These are phyloP conservation scores for Hyphopichia pseudoburtonii DNA, from an alignment of 1,139 yeast genomes.

Conservation along the genomic window DNA sequence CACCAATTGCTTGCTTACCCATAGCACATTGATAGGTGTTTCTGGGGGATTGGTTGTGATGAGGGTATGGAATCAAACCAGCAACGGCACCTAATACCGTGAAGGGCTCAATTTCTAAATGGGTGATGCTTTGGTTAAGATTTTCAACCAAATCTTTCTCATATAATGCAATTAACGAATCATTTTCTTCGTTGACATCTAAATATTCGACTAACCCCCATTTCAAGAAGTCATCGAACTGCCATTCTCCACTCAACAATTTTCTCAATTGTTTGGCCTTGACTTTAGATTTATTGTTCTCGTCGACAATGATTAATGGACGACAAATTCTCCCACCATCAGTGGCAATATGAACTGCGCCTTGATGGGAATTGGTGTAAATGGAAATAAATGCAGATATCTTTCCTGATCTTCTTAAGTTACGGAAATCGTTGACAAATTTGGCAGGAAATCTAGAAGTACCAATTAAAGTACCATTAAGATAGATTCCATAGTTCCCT, in stretches of 20 bases:
- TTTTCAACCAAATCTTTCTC: slow-evolving; percentile 50
- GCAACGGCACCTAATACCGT: slow-evolving; percentile 98
- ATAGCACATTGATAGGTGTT: slow-evolving; percentile 98
- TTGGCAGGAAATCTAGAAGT: slow-evolving; percentile 81
- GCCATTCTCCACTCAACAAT: slow-evolving; percentile 69
- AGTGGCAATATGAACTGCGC: slow-evolving; percentile 94
- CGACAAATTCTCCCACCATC: slow-evolving; percentile 99
- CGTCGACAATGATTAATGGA: slow-evolving; percentile 81
- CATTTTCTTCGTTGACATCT: slow-evolving; percentile 98
- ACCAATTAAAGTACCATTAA: slow-evolving; percentile 94
- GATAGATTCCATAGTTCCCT: slow-evolving; percentile 79
- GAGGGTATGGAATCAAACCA: slow-evolving; percentile 98
- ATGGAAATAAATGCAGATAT: slow-evolving; percentile 90
- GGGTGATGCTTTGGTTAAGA: slow-evolving; percentile 58
- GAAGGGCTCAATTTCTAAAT: slow-evolving; percentile 94
- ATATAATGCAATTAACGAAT: slow-evolving; percentile 87
- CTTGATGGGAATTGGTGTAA: slow-evolving; percentile 84
- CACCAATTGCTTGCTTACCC: slow-evolving; percentile 99
- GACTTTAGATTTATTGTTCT: slow-evolving; percentile 69
- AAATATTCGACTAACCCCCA: slow-evolving; percentile 91
- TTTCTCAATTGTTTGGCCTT: slow-evolving; percentile 63
- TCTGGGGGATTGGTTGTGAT: slow-evolving; percentile 99
- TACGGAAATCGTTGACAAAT: slow-evolving; percentile 78
- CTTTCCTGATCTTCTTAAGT: slow-evolving; percentile 79
- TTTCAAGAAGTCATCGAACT: slow-evolving; percentile 82